A percentile compares a stretch with the other conserved stretches of the same genome.
phyloP scores from a whole-genome alignment of 257 asterid species.

The Leonotis leonurus region DNA sequence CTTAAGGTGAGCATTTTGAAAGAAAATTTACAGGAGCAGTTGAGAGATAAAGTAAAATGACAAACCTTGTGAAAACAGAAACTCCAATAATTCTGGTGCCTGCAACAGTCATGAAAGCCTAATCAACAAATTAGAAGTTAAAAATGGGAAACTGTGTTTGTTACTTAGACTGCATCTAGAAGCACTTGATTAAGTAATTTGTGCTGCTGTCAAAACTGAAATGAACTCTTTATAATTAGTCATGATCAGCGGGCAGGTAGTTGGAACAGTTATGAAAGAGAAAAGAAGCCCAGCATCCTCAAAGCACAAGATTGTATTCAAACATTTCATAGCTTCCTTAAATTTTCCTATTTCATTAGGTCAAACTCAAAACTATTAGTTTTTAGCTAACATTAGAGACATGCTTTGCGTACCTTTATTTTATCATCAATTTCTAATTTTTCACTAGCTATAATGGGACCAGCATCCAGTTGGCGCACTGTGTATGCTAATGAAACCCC shows the following conservation, averaged over 20 bases:
- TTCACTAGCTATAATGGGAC: constrained; percentile 73
- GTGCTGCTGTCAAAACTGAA: neutral
- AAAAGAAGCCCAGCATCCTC: neutral
- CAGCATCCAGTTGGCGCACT: constrained; percentile 83
- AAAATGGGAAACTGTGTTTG: neutral
- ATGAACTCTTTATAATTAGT: neutral
- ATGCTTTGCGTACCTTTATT: constrained; percentile 49
- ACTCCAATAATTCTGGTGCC: constrained; percentile 88
- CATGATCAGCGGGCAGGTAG: neutral
- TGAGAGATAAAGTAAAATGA: constrained; percentile 7
- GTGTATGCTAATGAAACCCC: constrained; percentile 94
- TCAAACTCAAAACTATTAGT: neutral
- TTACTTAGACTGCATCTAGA: neutral
- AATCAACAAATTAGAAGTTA: neutral
- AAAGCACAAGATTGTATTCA: neutral
- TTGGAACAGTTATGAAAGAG: neutral
- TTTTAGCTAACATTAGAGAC: neutral
- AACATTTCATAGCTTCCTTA: neutral
- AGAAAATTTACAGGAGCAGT: neutral
- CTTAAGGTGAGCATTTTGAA: neutral
- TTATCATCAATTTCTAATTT: constrained; percentile 55
- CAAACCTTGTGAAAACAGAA: constrained; percentile 65
- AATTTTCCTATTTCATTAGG: neutral
- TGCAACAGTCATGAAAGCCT: constrained; percentile 31
- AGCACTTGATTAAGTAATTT: neutral